Base-by-base conservation (phyloP, 768 basidiomycete genomes). In the Suillus alpinus region DNA sequence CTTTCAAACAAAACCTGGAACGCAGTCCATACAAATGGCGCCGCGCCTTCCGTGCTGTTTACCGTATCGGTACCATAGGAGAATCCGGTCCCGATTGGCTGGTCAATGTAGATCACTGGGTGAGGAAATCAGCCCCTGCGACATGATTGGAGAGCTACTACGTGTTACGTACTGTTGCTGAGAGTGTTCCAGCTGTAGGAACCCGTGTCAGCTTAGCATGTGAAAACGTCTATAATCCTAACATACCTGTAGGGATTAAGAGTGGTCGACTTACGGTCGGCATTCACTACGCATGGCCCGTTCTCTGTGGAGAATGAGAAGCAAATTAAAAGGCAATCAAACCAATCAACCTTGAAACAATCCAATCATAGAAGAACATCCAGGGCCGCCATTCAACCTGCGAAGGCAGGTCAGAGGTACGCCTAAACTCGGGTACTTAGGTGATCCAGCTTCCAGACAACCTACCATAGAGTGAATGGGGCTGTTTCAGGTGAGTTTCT, bases 21-120 rank as follows among this genome's bases (percentile, higher is more conserved):
- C 0, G 82, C 84, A 51, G 78, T 73, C 87, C 87, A 88, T 6
- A 88, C 78, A 20, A 79, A 78, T 0, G 81, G 79, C 1, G 86
- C 83, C 0, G 86, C 85, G n/a, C 81, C 60, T 39, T 80, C 67
- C 1, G 75, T 79, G 49, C 66, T 76, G 63, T 87, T 85, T n/a
- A 85, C 83, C 0, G 78, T 80, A 57, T 82, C 79, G 0, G 69
- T 77, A 16, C 87, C 86, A 59, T 80, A 82, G 0, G 86, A 88
- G 67, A 87, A 87, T 4, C 87, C 86, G 0, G 85, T 81, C 0
- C 85, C 85, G 40, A 88, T 83, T 4, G 86, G 87, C 66, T 88
- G 86, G 68, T 88, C 86, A 36, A 88, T 84, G 67, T 88, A 88
- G 37, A 89, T 83, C 72, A 89, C 86, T 88, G 56, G 1, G 13